Base-by-base conservation (phyloP, 306 rosid species). In the Luffa aegyptiaca region DNA sequence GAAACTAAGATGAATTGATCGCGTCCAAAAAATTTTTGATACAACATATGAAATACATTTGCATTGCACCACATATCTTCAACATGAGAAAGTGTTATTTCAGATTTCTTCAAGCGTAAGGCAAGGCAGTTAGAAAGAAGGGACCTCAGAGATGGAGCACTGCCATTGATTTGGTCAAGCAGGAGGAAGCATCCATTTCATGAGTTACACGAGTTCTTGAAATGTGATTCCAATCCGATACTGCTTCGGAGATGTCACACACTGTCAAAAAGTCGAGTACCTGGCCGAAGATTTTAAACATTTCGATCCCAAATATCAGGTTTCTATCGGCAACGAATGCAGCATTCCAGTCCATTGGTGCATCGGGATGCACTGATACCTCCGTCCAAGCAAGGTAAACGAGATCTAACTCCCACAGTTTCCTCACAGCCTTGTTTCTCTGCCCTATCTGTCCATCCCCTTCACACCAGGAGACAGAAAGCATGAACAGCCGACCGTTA, bases 311-410 rank as follows among this genome's bases (percentile, higher is more conserved):
- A 73, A 96, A 93, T 83, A 96, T 90, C 80, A 88, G 84, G 88
- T 87, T 91, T 82, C 92, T 84, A 65, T 89, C 93, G 0, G 94
- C 91, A 77, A 91, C 88, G 81, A 96, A 96, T 20, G 80, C 89
- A 45, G 99, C 97, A 83, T 90, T 96, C 98, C 99, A 96, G 86
- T 96, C 99, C 99, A 96, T 96, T 78, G 99, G 99, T 48, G 98
- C 99, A 88, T 96, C 99, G 11, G 99, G 99, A 86, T 96, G 99
- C 77, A 91, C 93, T 0, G 96, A 91, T 81, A 88, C 93, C 88
- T 96, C 94, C 0, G 86, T 80, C 99, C 99, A 96, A 79, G 86
- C 83, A 66, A 89, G 97, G 88, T 88, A 86, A 86, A 84, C 69
- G 82, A 94, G 97, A 86, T 94, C 97, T 55, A 94, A 86, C 86